These are phyloP conservation scores for Pseudopithomyces chartarum DNA, from an alignment of 2,329 filamentous ascomycete species.

Conservation along the genomic window DNA sequence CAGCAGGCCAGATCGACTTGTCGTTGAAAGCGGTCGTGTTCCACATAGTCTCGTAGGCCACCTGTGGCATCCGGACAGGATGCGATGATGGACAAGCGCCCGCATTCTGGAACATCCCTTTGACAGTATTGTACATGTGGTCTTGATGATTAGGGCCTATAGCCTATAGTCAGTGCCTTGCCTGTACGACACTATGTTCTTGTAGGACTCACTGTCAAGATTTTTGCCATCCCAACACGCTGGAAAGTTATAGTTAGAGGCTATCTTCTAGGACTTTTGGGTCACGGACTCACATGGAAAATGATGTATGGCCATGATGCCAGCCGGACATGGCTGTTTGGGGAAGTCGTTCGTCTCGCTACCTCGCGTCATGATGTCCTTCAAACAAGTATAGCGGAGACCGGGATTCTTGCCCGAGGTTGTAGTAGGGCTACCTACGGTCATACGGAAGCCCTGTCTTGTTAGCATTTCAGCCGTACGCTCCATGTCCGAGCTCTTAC, in stretches of 20 bases:
- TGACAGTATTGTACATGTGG: slow-evolving; percentile 33
- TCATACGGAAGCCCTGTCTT: slow-evolving; percentile 37
- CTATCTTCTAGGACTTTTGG: no score
- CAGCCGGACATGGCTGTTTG: slow-evolving; percentile 27
- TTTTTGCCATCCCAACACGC: slow-evolving; percentile 63
- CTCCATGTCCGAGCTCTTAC: slow-evolving; percentile 1
- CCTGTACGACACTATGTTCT: background rate
- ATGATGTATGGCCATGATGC: slow-evolving; percentile 36
- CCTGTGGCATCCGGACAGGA: slow-evolving; percentile 30
- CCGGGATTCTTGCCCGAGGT: slow-evolving; percentile 20
- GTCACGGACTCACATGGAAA: slow-evolving; percentile 14
- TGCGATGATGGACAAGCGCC: slow-evolving; percentile 31
- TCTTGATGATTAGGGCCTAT: slow-evolving; percentile 54
- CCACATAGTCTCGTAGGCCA: slow-evolving; percentile 36
- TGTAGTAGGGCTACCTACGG: slow-evolving; percentile 39
- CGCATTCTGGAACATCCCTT: slow-evolving; percentile 25
- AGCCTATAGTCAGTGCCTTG: background rate
- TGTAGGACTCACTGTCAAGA: slow-evolving; percentile 44
- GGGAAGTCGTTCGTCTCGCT: slow-evolving; percentile 34
- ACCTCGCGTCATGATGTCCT: slow-evolving; percentile 34
- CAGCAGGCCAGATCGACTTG: slow-evolving; percentile 35
- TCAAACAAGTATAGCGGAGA: slow-evolving; percentile 33
- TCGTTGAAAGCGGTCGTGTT: slow-evolving; percentile 36
- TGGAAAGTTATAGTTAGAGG: slow-evolving; percentile 30
- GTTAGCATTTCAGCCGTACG: background rate